A percentile compares a stretch with the other conserved stretches of the same genome.
phyloP scores from a whole-genome alignment of 495 filamentous ascomycete species.

The Aspergillus sclerotiicarbonarius region DNA sequence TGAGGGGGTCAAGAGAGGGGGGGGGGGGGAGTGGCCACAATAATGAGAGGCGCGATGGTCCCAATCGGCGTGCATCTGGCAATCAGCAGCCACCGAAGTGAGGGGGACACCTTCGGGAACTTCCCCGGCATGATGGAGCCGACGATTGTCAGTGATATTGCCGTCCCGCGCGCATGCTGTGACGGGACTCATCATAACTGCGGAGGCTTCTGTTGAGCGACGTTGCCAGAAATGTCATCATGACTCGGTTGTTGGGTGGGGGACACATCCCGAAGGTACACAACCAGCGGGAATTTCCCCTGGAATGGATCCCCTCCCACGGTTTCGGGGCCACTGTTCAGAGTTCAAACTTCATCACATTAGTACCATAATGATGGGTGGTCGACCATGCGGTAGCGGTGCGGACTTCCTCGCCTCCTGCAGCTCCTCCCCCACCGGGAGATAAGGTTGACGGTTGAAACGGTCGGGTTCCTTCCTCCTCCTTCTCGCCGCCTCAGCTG shows the following conservation, averaged over 20 bases:
- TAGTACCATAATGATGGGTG: not conserved
- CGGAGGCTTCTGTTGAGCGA: not conserved
- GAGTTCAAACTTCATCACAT: too few species aligned
- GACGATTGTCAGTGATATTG: slow-evolving; percentile 4
- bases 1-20: not conserved
- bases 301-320: too few species aligned
- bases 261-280: not conserved
- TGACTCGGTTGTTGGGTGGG: slow-evolving; percentile 9
- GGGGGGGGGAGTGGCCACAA: not conserved
- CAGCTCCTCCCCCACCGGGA: not conserved
- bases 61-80: slow-evolving; percentile 1
- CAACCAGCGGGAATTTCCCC: too few species aligned
- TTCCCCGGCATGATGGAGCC: slow-evolving; percentile 15
- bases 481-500: not conserved
- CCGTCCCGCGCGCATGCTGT: not conserved
- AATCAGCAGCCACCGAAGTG: slow-evolving; percentile 16
- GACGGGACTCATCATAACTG: not conserved
- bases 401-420: not conserved
- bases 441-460: slow-evolving; percentile 11
- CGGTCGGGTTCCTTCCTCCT: not conserved
- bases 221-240: not conserved
- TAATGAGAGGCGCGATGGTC: not conserved
- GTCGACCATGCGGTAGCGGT: not conserved
- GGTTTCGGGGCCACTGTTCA: too few species aligned
- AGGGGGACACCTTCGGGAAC: slow-evolving; percentile 14